Evolutionary conservation across 2,329 filamentous ascomycete genomes (phyloP).

Genomic region (Botryotinia globosa): DNA sequence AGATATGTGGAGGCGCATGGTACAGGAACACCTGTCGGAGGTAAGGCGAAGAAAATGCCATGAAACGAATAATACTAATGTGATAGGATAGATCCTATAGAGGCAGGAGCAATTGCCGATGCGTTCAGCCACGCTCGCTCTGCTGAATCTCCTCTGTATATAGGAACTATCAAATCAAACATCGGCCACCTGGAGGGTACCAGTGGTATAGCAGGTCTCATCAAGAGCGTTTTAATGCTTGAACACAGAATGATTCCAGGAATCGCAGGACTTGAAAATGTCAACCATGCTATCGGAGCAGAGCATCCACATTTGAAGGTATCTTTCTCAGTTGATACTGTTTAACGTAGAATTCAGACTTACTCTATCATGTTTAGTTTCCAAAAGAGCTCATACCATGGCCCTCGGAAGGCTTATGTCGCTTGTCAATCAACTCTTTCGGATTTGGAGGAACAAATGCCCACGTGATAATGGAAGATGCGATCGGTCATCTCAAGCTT

Average conservation of each 20-base stretch:
- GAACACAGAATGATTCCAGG: conserved; percentile 34
- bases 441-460: conserved; percentile 33
- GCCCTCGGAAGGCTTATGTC: conserved; percentile 17
- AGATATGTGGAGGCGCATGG: conserved; percentile 50
- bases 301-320: conserved; percentile 16
- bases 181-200: conserved; percentile 34
- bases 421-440: conserved; percentile 31
- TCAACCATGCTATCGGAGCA: conserved; percentile 38
- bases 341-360: neutral
- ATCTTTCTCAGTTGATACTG: conserved; percentile 20
- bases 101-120: conserved; percentile 1
- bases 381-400: conserved; percentile 14
- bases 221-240: conserved; percentile 34
- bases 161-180: conserved; percentile 33
- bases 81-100: neutral
- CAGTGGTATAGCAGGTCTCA: conserved; percentile 35
- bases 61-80: neutral
- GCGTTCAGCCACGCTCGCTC: conserved; percentile 20
- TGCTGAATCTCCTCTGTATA: conserved; percentile 3
- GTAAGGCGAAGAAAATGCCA: neutral
- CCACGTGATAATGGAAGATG: conserved; percentile 24
- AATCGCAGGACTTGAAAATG: conserved; percentile 35
- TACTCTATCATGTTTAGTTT: conserved; percentile 31
- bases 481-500: neutral
- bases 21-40: conserved; percentile 35